These are phyloP conservation scores for Boletus reticuloceps DNA, from an alignment of 768 basidiomycete genomes.

Conservation along the genomic window DNA sequence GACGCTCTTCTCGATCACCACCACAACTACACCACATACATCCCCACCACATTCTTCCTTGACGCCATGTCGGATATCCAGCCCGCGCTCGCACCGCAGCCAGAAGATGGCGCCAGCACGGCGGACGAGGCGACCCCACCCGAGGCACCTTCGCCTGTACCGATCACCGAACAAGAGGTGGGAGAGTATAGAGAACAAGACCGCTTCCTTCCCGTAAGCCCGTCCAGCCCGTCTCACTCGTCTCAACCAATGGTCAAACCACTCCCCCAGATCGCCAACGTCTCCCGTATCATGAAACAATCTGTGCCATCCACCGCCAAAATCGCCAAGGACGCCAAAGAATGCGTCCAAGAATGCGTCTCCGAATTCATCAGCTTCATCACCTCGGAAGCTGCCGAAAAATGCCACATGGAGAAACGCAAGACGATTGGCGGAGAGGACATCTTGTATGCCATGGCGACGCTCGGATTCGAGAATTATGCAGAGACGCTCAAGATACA, in stretches of 20 bases:
- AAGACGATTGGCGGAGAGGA: constrained; percentile 99
- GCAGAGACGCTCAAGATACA: constrained; percentile 91
- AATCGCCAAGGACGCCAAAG: constrained; percentile 97
- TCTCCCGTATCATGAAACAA: constrained; percentile 96
- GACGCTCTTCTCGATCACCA: not conserved
- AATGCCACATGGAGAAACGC: constrained; percentile 90
- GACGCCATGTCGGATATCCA: constrained; percentile 31
- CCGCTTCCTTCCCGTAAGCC: constrained; percentile 80
- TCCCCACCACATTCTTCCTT: not conserved
- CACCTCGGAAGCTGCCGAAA: constrained; percentile 94
- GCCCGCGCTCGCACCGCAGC: constrained; percentile 39
- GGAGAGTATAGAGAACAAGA: constrained; percentile 96
- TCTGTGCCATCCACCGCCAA: constrained; percentile 88
- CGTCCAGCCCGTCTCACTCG: not conserved
- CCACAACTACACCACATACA: not conserved
- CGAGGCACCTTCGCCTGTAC: constrained; percentile 55
- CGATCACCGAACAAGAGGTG: constrained; percentile 89
- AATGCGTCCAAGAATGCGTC: constrained; percentile 97
- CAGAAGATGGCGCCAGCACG: constrained; percentile 36
- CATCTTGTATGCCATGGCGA: constrained; percentile 90
- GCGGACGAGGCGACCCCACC: constrained; percentile 29
- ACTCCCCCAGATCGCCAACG: constrained; percentile 81
- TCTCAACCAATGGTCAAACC: not conserved
- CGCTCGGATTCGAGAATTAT: constrained; percentile 93
- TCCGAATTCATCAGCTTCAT: constrained; percentile 99